Base-by-base conservation (phyloP, 768 basidiomycete genomes). In the Tephrocybe sp. region DNA sequence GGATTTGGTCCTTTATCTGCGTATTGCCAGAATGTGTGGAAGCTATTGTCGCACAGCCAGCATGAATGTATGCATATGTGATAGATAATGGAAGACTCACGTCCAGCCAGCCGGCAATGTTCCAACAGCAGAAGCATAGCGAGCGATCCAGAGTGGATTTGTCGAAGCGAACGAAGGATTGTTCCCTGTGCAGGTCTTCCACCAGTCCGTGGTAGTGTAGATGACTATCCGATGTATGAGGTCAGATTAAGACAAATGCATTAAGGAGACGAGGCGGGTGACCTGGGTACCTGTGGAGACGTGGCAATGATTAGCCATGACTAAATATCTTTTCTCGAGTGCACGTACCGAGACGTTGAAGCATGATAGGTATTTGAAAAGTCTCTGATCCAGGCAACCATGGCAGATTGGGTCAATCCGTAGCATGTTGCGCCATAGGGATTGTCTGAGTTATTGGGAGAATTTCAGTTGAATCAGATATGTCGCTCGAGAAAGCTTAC, bases 191-290 rank as follows among this genome's bases (percentile, higher is more conserved):
- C 84, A 86, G 5, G 69, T 71, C 8, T 54, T 77, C 84, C 84
- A 86, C 84, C 83, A 85, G 59, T 75, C 68, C 4, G 79, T 82
- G 3, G 77, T 80, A 23, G 78, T 78, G 55, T 84, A 84, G 47
- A 83, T 80, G 39, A 78, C 78, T 76, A 48, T 9, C 3, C 31
- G 40, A 27, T n/a, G n/a, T n/a, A n/a, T n/a, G n/a, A n/a, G 3
- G 12, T 23, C 33, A 38, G 1, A n/a, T n/a, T n/a, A n/a, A n/a
- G n/a, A n/a, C n/a, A n/a, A n/a, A n/a, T n/a, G n/a, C n/a, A n/a
- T n/a, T n/a, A n/a, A n/a, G n/a, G n/a, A n/a, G n/a, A n/a, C n/a
- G n/a, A n/a, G n/a, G n/a, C n/a, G 27, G 27, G 6, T 29, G 11
- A 29, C 27, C 27, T 29, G 27, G 27, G 11, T 5, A 29, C 11